Base-by-base conservation (phyloP, 352 stramenopile genomes). In the Phytophthora europaea region DNA sequence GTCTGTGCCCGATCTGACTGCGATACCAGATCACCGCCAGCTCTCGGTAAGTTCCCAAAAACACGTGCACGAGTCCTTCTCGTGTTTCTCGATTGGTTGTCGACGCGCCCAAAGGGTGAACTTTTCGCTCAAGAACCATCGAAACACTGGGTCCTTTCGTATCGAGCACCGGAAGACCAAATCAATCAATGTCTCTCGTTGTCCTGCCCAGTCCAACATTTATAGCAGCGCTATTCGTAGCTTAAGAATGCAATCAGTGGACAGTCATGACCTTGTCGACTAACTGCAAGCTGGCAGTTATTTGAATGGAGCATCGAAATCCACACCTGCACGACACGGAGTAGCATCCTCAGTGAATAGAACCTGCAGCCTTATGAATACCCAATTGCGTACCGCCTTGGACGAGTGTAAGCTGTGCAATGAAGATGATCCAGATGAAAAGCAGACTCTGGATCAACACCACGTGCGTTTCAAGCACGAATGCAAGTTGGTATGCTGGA, bases 381-480 rank as follows among this genome's bases (percentile, higher is more conserved):
- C 28, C 22, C 47, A 31, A 34, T 2, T 40, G 15, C 38, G 40
- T 69, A 73, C 67, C 67, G 6, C 16, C 33, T 10, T 76, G 69
- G 48, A 68, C 69, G 8, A 76, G n/a, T 16, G 62, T 72, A 1
- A 76, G 38, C 28, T 71, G 62, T 2, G 65, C 50, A n/a, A 75
- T 78, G 47, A 73, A 80, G 3, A 72, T 47, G 18, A 80, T 60
- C 76, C 73, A 82, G 7, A 79, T 28, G 28, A 85, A 73, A 6
- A 85, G 51, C 4, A 67, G 22, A 31, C 65, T 68, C 10, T 85
- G 78, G 5, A 85, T 15, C 18, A 72, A 33, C 7, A 67, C 43
- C 0, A 23, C 33, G 12, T 85, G 74, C 0, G 50, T 81, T 70
- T 88, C 79, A 0, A 88, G 70, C 23, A 88, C 79, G 54, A 88